Evolutionary conservation across 805 yeast species (phyloP).

Genomic region (Ogataea nakhonphanomensis): DNA sequence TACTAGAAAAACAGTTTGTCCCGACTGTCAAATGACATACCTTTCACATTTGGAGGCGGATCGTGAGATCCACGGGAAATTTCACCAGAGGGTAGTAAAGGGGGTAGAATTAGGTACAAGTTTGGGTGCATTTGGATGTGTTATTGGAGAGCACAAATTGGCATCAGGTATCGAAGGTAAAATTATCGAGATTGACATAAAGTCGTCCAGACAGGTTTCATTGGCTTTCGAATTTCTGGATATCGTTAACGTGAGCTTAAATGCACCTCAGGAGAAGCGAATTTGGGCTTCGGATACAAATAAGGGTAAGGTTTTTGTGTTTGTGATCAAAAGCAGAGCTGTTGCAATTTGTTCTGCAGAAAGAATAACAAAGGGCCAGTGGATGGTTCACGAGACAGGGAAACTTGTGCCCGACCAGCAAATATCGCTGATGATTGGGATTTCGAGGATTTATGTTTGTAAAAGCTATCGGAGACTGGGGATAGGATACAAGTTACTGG

Average conservation of each 20-base stretch:
- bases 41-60: constrained; percentile 40
- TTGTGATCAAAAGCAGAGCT: constrained; percentile 40
- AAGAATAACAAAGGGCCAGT: constrained; percentile 41
- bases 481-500: constrained; percentile 44
- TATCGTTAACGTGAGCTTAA: constrained; percentile 56
- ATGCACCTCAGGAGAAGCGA: constrained; percentile 44
- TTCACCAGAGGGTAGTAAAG: constrained; percentile 44
- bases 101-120: constrained; percentile 16
- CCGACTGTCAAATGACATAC: constrained; percentile 54
- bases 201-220: constrained; percentile 30
- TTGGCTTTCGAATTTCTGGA: constrained; percentile 41
- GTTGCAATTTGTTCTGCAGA: constrained; percentile 59
- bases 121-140: constrained; percentile 8
- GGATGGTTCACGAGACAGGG: constrained; percentile 59
- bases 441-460: constrained; percentile 48
- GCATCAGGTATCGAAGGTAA: constrained; percentile 8
- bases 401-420: constrained; percentile 44
- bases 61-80: constrained; percentile 44
- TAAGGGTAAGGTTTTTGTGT: constrained; percentile 48
- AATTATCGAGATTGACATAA: constrained; percentile 36
- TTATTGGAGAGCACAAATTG: constrained; percentile 7
- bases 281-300: constrained; percentile 22
- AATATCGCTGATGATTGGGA: constrained; percentile 41
- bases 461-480: constrained; percentile 45
- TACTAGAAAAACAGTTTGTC: constrained; percentile 35